Conservation (phyloP, 106 monocot genomes). For the Iris macrosiphon region DNA sequence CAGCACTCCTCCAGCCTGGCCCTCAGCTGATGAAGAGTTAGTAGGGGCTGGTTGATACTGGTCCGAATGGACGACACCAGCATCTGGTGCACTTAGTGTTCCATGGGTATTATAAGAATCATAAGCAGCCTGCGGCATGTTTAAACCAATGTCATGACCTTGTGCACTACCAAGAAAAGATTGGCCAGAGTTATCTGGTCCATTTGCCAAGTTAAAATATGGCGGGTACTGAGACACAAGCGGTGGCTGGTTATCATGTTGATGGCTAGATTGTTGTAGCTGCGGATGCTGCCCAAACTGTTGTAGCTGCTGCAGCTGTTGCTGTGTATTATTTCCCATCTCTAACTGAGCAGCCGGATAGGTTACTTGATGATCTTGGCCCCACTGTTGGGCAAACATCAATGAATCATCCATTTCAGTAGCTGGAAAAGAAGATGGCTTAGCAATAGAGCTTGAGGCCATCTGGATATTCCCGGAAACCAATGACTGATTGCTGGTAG, state of each 20-base stretch:
- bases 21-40: slow-evolving; percentile 15
- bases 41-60: slow-evolving; percentile 17
- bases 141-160: slow-evolving; percentile 23
- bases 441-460: slow-evolving; percentile 15
- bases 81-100: slow-evolving; percentile 1
- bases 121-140: slow-evolving; percentile 15
- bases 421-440: slow-evolving; percentile 12
- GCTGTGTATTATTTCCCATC: slow-evolving; percentile 6
- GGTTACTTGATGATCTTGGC: slow-evolving; percentile 22
- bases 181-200: slow-evolving; percentile 19
- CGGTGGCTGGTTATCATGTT: slow-evolving; percentile 17
- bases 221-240: slow-evolving; percentile 20
- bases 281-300: slow-evolving; percentile 27
- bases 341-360: slow-evolving; percentile 10
- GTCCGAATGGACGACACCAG: slow-evolving; percentile 3
- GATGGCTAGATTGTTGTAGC: slow-evolving; percentile 22
- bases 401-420: slow-evolving; percentile 16
- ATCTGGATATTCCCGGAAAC: slow-evolving; percentile 22
- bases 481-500: slow-evolving; percentile 20
- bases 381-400: slow-evolving; percentile 24
- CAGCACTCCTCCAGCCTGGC: slow-evolving; percentile 10
- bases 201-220: slow-evolving; percentile 20
- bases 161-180: slow-evolving; percentile 9
- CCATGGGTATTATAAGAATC: neutral
- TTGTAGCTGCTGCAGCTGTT: slow-evolving; percentile 12